phyloP scores from a whole-genome alignment of 202 grass and related monocot genomes.

The Carex arenaria region DNA sequence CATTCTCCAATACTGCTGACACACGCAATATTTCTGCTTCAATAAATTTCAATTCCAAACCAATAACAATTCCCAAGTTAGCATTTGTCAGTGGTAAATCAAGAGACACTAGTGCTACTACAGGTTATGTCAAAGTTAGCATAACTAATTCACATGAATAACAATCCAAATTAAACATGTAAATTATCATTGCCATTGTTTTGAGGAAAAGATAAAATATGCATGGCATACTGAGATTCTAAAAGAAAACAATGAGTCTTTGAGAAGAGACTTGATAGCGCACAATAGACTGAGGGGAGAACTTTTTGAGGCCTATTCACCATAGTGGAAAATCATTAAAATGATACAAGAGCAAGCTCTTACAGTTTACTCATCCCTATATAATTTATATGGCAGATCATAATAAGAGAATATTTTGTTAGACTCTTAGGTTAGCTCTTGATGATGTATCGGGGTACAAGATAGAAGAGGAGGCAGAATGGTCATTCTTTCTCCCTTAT shows the following conservation, averaged over 20 bases:
- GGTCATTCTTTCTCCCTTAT: neutral
- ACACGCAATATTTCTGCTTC: constrained; percentile 99
- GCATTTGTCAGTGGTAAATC: constrained; percentile 82
- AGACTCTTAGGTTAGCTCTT: neutral
- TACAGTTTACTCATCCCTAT: neutral
- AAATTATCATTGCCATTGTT: neutral
- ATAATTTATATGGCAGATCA: neutral
- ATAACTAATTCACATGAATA: neutral
- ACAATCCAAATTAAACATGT: constrained; percentile 12
- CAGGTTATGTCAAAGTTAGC: constrained; percentile 22
- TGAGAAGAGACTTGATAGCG: neutral
- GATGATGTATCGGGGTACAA: neutral
- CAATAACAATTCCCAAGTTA: constrained; percentile 79
- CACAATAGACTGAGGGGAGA: neutral
- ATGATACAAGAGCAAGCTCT: neutral
- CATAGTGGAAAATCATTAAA: neutral
- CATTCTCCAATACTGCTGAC: constrained; percentile 95
- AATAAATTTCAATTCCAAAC: constrained; percentile 79
- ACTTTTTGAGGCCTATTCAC: constrained; percentile 3
- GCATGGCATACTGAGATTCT: neutral
- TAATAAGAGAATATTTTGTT: neutral
- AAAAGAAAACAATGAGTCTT: neutral
- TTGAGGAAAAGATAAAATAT: neutral
- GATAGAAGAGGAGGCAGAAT: constrained; percentile 2
- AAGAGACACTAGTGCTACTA: constrained; percentile 20